These are phyloP conservation scores for Podospora fimiseda DNA, from an alignment of 495 filamentous ascomycete species.

Conservation along the genomic window DNA sequence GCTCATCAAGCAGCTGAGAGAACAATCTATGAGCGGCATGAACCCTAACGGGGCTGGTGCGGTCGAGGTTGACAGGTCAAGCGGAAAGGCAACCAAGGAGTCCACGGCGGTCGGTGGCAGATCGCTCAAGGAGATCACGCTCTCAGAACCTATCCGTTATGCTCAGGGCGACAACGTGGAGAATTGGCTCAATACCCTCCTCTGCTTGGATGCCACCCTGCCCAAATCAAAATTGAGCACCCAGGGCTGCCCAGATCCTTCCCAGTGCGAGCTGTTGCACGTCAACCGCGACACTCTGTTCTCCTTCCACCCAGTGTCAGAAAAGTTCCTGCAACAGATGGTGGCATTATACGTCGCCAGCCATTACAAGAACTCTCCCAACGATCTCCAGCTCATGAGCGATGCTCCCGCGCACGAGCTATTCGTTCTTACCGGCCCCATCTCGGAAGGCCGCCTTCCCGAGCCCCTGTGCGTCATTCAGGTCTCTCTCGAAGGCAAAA, in stretches of 20 bases:
- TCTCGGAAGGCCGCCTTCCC: slow-evolving; percentile 74
- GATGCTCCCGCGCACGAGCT: slow-evolving; percentile 97
- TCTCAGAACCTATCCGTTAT: slow-evolving; percentile 92
- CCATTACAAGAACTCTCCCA: slow-evolving; percentile 97
- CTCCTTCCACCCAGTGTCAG: slow-evolving; percentile 94
- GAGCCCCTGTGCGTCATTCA: slow-evolving; percentile 95
- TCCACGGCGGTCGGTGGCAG: slow-evolving; percentile 60
- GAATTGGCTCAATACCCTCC: slow-evolving; percentile 89
- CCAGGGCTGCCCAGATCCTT: slow-evolving; percentile 82
- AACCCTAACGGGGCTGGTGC: slow-evolving; percentile 46
- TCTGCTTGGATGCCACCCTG: slow-evolving; percentile 88
- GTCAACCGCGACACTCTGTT: slow-evolving; percentile 97
- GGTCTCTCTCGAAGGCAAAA: slow-evolving; percentile 88
- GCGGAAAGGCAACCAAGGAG: slow-evolving; percentile 60
- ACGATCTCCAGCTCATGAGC: slow-evolving; percentile 95
- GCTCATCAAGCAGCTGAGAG: slow-evolving; percentile 92
- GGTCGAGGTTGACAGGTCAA: slow-evolving; percentile 65
- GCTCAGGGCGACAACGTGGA: slow-evolving; percentile 86
- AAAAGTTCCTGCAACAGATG: slow-evolving; percentile 96
- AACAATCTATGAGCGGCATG: slow-evolving; percentile 67
- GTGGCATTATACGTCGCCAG: slow-evolving; percentile 96
- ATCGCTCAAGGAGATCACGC: slow-evolving; percentile 84
- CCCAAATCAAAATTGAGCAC: slow-evolving; percentile 67
- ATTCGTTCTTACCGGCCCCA: slow-evolving; percentile 86
- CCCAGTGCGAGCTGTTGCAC: slow-evolving; percentile 79